These are phyloP conservation scores for Malassezia caprae DNA, from an alignment of 1,284 basidiomycete genomes.

Conservation along the genomic window DNA sequence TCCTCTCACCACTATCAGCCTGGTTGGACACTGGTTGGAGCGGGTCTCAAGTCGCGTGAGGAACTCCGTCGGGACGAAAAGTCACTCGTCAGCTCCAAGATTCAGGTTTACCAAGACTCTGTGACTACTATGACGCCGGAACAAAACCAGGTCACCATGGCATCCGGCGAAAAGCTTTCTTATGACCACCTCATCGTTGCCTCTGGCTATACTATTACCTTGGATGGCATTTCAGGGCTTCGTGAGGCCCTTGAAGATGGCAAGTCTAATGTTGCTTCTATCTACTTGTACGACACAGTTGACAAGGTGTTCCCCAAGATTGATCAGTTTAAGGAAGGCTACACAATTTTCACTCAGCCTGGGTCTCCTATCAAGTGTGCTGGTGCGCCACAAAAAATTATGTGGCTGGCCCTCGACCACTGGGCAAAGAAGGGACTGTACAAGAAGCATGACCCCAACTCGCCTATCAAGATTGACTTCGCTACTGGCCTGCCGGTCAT, in stretches of 20 bases:
- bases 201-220: slow-evolving; percentile 73
- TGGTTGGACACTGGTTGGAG: slow-evolving; percentile 77
- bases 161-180: slow-evolving; percentile 59
- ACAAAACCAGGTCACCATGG: slow-evolving; percentile 61
- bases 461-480: slow-evolving; percentile 61
- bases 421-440: slow-evolving; percentile 34
- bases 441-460: slow-evolving; percentile 46
- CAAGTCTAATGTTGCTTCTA: slow-evolving; percentile 74
- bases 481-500: slow-evolving; percentile 79
- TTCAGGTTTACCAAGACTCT: slow-evolving; percentile 64
- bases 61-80: slow-evolving; percentile 62
- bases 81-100: slow-evolving; percentile 51
- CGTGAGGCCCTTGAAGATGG: slow-evolving; percentile 66
- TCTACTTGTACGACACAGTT: slow-evolving; percentile 57
- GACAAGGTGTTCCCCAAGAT: slow-evolving; percentile 36
- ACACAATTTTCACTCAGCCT: slow-evolving; percentile 91
- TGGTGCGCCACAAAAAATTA: slow-evolving; percentile 57
- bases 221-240: slow-evolving; percentile 64
- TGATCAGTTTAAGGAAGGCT: slow-evolving; percentile 62
- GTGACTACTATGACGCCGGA: slow-evolving; percentile 65
- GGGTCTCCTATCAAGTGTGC: slow-evolving; percentile 90
- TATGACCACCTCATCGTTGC: slow-evolving; percentile 86
- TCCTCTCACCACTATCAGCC: slow-evolving; percentile 42
- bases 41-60: slow-evolving; percentile 61
- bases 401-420: slow-evolving; percentile 42